Conservation (phyloP, 2,329 filamentous ascomycete genomes). For the Claviceps pazoutovae region DNA sequence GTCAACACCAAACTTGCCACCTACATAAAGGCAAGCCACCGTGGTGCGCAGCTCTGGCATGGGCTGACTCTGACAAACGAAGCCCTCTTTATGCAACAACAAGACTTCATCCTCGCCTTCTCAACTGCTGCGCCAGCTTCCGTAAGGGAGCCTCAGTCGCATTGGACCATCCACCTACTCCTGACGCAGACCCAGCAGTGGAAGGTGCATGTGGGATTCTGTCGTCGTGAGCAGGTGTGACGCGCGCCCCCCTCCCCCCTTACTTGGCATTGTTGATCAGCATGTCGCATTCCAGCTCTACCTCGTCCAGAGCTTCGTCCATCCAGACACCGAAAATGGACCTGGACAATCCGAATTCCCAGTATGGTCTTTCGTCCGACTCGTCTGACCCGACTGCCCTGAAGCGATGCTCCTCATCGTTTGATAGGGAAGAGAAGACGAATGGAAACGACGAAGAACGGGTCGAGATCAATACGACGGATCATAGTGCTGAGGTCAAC, state of each 20-base stretch:
- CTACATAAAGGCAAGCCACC: neutral
- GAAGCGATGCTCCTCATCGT: constrained; percentile 5
- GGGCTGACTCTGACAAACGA: constrained; percentile 9
- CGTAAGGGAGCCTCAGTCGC: constrained; percentile 3
- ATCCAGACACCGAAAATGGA: constrained; percentile 15
- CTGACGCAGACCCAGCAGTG: constrained; percentile 5
- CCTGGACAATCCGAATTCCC: constrained; percentile 12
- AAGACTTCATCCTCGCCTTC: constrained; percentile 8
- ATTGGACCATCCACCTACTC: constrained; percentile 2
- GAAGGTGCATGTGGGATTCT: constrained; percentile 6
- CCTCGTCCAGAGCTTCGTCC: constrained; percentile 9
- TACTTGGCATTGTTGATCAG: constrained; percentile 8
- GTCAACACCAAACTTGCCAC: neutral
- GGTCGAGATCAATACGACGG: neutral
- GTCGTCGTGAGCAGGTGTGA: constrained; percentile 2
- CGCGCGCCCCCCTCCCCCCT: neutral
- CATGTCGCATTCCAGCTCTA: constrained; percentile 16
- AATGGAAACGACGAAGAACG: neutral
- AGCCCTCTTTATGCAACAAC: constrained; percentile 15
- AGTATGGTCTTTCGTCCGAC: constrained; percentile 16
- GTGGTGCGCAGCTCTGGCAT: constrained; percentile 1
- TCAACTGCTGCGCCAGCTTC: constrained; percentile 7
- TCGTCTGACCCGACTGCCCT: constrained; percentile 12
- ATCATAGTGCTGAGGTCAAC: neutral
- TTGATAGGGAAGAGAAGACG: neutral